Evolutionary conservation across 1,284 basidiomycete species (phyloP).

Genomic region (Stereum hirsutum): DNA sequence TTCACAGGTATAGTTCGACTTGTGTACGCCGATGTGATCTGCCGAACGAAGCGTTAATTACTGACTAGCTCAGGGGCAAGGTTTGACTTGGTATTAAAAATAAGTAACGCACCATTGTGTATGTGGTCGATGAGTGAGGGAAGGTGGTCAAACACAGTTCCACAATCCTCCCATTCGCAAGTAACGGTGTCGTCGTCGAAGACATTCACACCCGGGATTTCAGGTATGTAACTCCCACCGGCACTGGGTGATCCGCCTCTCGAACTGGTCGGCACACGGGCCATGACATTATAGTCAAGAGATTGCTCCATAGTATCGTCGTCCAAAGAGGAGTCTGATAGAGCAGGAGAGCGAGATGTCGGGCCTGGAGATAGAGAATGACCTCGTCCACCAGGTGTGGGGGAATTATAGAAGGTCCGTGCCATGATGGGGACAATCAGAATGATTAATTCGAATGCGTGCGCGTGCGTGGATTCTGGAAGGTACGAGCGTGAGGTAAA

Average conservation of each 20-base stretch:
- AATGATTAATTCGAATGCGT: too few relatives aligned
- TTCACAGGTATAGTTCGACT: conserved; percentile 82
- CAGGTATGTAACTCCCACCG: conserved; percentile 10
- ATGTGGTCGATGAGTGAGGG: conserved; percentile 72
- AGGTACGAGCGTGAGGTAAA: too few relatives aligned
- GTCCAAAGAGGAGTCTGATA: too few relatives aligned
- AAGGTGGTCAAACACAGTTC: conserved; percentile 58
- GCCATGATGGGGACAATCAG: too few relatives aligned
- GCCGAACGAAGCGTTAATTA: too few relatives aligned
- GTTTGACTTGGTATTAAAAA: too few relatives aligned
- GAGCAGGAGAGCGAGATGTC: conserved; percentile 21
- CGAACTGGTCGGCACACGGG: too few relatives aligned
- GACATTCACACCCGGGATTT: conserved; percentile 16
- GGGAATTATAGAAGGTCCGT: too few relatives aligned
- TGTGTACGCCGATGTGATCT: conserved; percentile 83
- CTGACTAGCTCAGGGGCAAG: too few relatives aligned
- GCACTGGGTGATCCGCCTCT: conserved; percentile 11
- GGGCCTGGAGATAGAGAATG: conserved; percentile 12
- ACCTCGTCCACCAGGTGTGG: too few relatives aligned
- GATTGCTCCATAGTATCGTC: too few relatives aligned
- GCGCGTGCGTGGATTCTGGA: too few relatives aligned
- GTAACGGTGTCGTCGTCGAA: conserved; percentile 38
- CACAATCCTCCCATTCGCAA: conserved; percentile 77
- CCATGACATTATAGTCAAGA: conserved; percentile 8
- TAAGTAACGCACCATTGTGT: conserved; percentile 63